Evolutionary conservation across 805 yeast genomes (phyloP).

Genomic region (Nakazawaea ernobii): DNA sequence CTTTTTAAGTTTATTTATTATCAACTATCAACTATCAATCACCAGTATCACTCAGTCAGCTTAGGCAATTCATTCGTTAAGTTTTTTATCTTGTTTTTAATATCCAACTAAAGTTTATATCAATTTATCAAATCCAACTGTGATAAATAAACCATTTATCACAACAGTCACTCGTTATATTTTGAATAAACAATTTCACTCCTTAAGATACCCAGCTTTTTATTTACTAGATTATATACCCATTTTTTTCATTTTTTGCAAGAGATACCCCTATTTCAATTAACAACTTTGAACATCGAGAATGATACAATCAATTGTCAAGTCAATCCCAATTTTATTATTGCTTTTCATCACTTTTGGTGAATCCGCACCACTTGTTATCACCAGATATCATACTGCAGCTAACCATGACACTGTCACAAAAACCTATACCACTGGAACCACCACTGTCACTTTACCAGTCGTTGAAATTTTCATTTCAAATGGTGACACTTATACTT

Average conservation of each 20-base stretch:
- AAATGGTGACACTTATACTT: constrained; percentile 45
- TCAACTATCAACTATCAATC: neutral
- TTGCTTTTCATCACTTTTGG: constrained; percentile 1
- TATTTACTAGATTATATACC: neutral
- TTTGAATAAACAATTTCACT: neutral
- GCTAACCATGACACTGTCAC: constrained; percentile 26
- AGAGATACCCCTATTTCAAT: neutral
- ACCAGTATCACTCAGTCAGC: neutral
- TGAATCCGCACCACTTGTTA: constrained; percentile 13
- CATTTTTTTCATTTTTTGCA: neutral
- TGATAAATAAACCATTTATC: neutral
- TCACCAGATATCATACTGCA: constrained; percentile 25
- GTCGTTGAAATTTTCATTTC: constrained; percentile 48
- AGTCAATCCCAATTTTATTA: neutral
- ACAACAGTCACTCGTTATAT: constrained; percentile 9
- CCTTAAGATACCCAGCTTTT: neutral
- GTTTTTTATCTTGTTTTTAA: neutral
- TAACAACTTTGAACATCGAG: neutral
- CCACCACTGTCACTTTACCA: constrained; percentile 44
- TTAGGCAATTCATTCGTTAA: neutral
- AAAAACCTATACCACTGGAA: constrained; percentile 30
- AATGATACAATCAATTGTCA: constrained; percentile 3
- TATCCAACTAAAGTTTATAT: neutral
- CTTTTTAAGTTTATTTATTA: neutral
- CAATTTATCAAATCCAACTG: constrained; percentile 1